These are phyloP conservation scores for Tubosaeta sp. DNA, from an alignment of 768 basidiomycete genomes.

Conservation along the genomic window DNA sequence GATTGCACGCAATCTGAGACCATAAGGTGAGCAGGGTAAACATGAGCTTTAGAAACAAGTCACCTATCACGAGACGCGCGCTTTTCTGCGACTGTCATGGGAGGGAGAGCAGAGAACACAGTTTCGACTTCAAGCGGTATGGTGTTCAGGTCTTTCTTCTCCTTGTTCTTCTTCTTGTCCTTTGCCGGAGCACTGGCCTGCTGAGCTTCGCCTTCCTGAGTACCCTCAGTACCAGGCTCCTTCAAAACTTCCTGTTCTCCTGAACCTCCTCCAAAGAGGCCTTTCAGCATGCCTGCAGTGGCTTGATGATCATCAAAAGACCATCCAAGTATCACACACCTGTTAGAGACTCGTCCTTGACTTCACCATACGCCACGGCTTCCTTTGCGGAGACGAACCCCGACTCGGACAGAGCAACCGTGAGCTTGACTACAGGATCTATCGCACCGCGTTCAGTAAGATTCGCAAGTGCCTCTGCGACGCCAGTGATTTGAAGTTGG, in stretches of 20 bases:
- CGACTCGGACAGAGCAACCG: slow-evolving; percentile 77
- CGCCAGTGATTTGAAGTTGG: slow-evolving; percentile 66
- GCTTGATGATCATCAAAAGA: slow-evolving; percentile 10
- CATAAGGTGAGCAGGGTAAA: slow-evolving; percentile 4
- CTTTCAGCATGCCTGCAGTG: slow-evolving; percentile 74
- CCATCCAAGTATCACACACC: slow-evolving; percentile 39
- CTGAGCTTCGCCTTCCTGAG: slow-evolving; percentile 30
- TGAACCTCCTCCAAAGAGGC: slow-evolving; percentile 68
- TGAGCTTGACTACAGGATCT: slow-evolving; percentile 85
- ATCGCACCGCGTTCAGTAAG: slow-evolving; percentile 76
- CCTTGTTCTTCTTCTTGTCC: slow-evolving; percentile 36
- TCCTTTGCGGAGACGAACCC: slow-evolving; percentile 80
- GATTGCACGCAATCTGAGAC: slow-evolving; percentile 66
- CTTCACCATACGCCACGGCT: slow-evolving; percentile 74
- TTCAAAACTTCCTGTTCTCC: slow-evolving; percentile 31
- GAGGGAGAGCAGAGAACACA: slow-evolving; percentile 59
- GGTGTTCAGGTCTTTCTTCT: slow-evolving; percentile 47
- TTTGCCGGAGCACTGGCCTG: slow-evolving; percentile 26
- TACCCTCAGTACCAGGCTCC: slow-evolving; percentile 18
- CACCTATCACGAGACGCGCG: slow-evolving; percentile 62
- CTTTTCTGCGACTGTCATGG: slow-evolving; percentile 78
- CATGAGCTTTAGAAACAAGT: background rate
- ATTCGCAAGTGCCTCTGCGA: slow-evolving; percentile 74
- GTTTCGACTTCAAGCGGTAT: slow-evolving; percentile 63
- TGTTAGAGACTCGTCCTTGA: slow-evolving; percentile 74